These are phyloP conservation scores for Vigna hirtella DNA, from an alignment of 306 rosid species.

Conservation along the genomic window DNA sequence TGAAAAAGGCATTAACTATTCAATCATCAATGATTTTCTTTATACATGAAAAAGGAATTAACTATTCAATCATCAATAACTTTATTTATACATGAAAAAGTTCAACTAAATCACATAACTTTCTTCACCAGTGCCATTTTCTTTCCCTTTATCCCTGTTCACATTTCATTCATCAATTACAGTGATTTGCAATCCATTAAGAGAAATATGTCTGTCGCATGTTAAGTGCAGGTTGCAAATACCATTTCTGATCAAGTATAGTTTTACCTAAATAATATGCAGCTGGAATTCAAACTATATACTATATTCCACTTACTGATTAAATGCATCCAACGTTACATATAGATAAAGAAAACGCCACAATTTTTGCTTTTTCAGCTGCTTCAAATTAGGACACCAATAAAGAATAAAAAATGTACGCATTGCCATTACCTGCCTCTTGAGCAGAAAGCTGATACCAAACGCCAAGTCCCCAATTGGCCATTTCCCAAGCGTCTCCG, in stretches of 20 bases:
- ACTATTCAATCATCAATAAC: constrained; percentile 13
- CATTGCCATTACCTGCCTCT: constrained; percentile 76
- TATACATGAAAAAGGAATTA: background rate
- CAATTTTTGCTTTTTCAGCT: background rate
- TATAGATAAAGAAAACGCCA: background rate
- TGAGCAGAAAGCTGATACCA: constrained; percentile 88
- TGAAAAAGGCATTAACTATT: background rate
- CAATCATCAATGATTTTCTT: constrained; percentile 5
- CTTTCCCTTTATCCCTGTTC: background rate
- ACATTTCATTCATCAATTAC: constrained; percentile 21
- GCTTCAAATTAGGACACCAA: background rate
- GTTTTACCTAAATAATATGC: constrained; percentile 1
- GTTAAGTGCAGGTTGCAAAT: constrained; percentile 19
- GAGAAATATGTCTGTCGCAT: constrained; percentile 15
- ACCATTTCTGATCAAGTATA: constrained; percentile 4
- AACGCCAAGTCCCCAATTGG: constrained; percentile 97
- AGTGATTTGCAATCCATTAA: background rate
- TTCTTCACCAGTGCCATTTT: constrained; percentile 17
- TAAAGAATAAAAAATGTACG: constrained; percentile 33
- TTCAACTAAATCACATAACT: constrained; percentile 9
- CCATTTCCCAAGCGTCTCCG: constrained; percentile 98
- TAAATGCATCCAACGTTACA: background rate
- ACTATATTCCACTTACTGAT: background rate
- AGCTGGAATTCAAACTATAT: background rate
- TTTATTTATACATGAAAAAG: constrained; percentile 3